These are phyloP conservation scores for Pichia sp. DNA, from an alignment of 1,139 yeast genomes.

Conservation along the genomic window DNA sequence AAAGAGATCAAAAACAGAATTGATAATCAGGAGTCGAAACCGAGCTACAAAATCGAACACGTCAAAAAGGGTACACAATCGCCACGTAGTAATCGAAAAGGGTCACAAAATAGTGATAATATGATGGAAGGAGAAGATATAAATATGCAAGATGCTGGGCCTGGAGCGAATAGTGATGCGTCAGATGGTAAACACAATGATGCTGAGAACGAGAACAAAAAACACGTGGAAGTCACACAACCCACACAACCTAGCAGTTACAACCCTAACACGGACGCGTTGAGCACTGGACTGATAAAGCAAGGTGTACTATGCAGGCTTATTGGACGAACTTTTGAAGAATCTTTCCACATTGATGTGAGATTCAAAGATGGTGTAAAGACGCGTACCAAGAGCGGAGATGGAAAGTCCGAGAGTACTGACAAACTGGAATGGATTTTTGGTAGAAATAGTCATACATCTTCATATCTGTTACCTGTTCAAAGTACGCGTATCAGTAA, in stretches of 20 bases:
- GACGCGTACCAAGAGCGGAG: slow-evolving; percentile 18
- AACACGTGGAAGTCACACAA: slow-evolving; percentile 54
- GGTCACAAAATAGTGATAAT: too few species aligned
- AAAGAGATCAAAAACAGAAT: too few species aligned
- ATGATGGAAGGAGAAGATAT: too few species aligned
- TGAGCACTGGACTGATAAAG: slow-evolving; percentile 30
- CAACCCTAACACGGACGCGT: slow-evolving; percentile 31
- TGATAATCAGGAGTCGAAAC: too few species aligned
- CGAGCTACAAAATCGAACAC: too few species aligned
- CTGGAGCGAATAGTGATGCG: too few species aligned
- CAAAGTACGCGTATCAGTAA: slow-evolving; percentile 69
- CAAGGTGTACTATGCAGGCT: slow-evolving; percentile 44
- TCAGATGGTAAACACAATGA: too few species aligned
- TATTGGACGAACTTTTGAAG: slow-evolving; percentile 46
- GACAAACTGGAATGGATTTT: slow-evolving; percentile 58
- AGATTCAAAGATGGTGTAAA: slow-evolving; percentile 24
- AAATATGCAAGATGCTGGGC: too few species aligned
- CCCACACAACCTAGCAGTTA: slow-evolving; percentile 51
- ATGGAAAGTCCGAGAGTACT: slow-evolving; percentile 26
- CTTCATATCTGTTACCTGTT: slow-evolving; percentile 56
- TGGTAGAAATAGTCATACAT: slow-evolving; percentile 56
- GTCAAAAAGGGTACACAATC: too few species aligned
- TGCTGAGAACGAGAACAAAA: not conserved
- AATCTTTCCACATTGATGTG: slow-evolving; percentile 25
- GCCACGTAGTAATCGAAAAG: too few species aligned